A percentile compares a stretch with the other conserved stretches of the same genome.
Conservation (phyloP, 331 rosid genomes). For the Quercus tomentella region DNA sequence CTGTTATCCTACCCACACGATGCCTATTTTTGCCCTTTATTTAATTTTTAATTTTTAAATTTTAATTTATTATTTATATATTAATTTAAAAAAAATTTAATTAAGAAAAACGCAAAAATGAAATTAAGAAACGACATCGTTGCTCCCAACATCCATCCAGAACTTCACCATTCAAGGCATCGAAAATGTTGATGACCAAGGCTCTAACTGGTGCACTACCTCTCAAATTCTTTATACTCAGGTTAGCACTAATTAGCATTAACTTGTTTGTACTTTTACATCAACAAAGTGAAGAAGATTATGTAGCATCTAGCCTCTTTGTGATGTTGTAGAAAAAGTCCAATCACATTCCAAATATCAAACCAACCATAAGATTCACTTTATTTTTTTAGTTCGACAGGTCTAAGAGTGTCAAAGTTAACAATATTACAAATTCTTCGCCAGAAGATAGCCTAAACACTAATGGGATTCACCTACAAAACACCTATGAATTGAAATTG, state of each 20-base stretch:
- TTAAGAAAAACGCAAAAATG: too few species aligned
- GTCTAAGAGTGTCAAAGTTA: conserved; percentile 53
- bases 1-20: too few species aligned
- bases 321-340: conserved; percentile 43
- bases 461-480: conserved; percentile 93
- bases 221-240: conserved; percentile 29
- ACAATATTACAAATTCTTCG: conserved; percentile 69
- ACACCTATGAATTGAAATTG: conserved; percentile 41
- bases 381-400: conserved; percentile 49
- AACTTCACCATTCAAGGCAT: conserved; percentile 76
- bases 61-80: too few species aligned
- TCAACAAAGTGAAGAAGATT: background rate
- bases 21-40: too few species aligned
- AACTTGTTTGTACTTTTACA: background rate
- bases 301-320: conserved; percentile 3
- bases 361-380: conserved; percentile 67
- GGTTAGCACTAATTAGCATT: conserved; percentile 24
- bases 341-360: conserved; percentile 43
- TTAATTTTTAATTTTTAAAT: too few species aligned
- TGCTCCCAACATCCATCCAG: conserved; percentile 4
- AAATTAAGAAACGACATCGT: too few species aligned
- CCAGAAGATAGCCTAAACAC: conserved; percentile 86
- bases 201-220: conserved; percentile 69
- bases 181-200: conserved; percentile 83
- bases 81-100: too few species aligned